phyloP scores from a whole-genome alignment of 306 rosid genomes.

The Myrica gale region DNA sequence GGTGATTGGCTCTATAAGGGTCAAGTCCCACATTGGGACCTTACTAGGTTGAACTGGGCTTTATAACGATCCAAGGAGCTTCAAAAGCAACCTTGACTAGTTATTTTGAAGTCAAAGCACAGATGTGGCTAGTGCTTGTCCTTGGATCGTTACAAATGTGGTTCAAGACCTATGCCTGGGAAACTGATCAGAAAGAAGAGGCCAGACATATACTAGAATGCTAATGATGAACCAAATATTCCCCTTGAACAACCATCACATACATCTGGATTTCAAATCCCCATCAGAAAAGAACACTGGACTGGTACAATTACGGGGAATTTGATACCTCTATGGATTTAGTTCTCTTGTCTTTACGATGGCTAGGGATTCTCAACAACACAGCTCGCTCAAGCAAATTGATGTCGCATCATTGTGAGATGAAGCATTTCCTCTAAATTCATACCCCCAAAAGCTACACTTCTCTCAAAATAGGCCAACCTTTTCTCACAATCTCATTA shows the following conservation, averaged over 20 bases:
- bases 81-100: too few relatives aligned
- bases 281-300: background rate
- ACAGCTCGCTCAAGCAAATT: background rate
- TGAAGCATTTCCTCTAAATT: background rate
- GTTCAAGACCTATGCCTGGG: background rate
- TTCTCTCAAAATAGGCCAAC: constrained; percentile 93
- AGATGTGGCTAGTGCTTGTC: too few relatives aligned
- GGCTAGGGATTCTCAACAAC: background rate
- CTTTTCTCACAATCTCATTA: constrained; percentile 68
- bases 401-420: constrained; percentile 11
- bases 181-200: background rate
- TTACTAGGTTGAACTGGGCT: too few relatives aligned
- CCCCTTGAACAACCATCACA: background rate
- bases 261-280: background rate
- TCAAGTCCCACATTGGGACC: too few relatives aligned
- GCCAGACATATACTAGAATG: background rate
- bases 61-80: too few relatives aligned
- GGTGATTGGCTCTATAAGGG: too few relatives aligned
- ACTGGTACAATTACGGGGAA: background rate
- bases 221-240: background rate
- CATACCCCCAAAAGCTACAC: constrained; percentile 20
- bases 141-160: too few relatives aligned
- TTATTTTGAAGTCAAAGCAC: too few relatives aligned
- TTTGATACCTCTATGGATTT: background rate
- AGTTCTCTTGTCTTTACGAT: constrained; percentile 9